A percentile compares a stretch with the other conserved stretches of the same genome.
phyloP scores from a whole-genome alignment of 1,284 basidiomycete species.

The Ustanciosporium gigantosporum region DNA sequence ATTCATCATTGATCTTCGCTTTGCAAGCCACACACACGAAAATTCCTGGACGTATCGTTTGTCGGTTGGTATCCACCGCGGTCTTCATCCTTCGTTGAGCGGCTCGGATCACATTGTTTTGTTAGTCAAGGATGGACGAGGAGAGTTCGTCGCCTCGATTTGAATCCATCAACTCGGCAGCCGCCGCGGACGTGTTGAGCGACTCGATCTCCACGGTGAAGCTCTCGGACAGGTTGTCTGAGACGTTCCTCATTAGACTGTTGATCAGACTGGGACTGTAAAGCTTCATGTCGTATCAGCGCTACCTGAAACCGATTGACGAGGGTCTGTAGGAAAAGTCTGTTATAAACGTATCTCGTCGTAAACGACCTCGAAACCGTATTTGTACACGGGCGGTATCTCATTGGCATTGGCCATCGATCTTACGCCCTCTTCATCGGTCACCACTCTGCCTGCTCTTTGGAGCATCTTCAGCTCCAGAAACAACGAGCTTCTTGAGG shows the following conservation, averaged over 20 bases:
- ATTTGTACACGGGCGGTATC: constrained; percentile 31
- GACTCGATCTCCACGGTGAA: constrained; percentile 77
- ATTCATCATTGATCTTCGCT: constrained; percentile 63
- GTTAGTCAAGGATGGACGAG: constrained; percentile 86
- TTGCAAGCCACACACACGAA: constrained; percentile 54
- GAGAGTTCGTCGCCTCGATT: constrained; percentile 82
- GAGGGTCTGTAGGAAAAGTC: constrained; percentile 52
- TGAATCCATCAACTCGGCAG: constrained; percentile 69
- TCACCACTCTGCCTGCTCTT: constrained; percentile 30
- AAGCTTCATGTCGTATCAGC: constrained; percentile 57
- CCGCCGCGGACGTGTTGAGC: constrained; percentile 76
- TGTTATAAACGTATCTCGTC: constrained; percentile 42
- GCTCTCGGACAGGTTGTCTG: constrained; percentile 75
- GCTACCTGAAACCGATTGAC: constrained; percentile 53
- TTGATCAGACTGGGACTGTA: constrained; percentile 70
- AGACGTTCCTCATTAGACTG: constrained; percentile 77
- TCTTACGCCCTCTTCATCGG: constrained; percentile 14
- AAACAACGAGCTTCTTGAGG: constrained; percentile 75
- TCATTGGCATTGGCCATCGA: constrained; percentile 4
- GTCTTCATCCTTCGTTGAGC: constrained; percentile 79
- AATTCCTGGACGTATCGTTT: constrained; percentile 51
- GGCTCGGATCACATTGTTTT: constrained; percentile 81
- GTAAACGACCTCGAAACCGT: constrained; percentile 57
- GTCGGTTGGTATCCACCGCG: constrained; percentile 65
- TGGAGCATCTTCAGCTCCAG: constrained; percentile 40